These are phyloP conservation scores for Fusarium sp. DNA, from an alignment of 2,329 filamentous ascomycete species.

Conservation along the genomic window DNA sequence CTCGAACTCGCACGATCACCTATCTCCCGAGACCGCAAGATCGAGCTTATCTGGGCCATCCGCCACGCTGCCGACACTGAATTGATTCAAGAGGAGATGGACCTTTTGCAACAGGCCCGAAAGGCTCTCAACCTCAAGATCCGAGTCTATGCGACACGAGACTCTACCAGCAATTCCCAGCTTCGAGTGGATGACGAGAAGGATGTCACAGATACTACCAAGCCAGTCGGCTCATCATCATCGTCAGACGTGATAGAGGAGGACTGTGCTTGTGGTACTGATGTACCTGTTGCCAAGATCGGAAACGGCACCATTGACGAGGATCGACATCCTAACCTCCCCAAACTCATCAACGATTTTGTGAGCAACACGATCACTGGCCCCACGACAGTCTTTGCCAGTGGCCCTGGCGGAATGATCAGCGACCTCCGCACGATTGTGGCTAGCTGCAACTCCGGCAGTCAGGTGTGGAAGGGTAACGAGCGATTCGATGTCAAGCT, in stretches of 20 bases:
- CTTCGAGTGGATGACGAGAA: slow-evolving; percentile 40
- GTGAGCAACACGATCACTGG: slow-evolving; percentile 59
- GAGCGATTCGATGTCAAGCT: slow-evolving; percentile 66
- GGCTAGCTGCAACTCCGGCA: slow-evolving; percentile 62
- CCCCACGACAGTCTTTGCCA: slow-evolving; percentile 67
- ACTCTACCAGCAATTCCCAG: slow-evolving; percentile 44
- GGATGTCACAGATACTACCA: slow-evolving; percentile 13
- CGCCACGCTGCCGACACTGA: slow-evolving; percentile 63
- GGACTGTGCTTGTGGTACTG: slow-evolving; percentile 43
- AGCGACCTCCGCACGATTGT: slow-evolving; percentile 66
- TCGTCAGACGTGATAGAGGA: slow-evolving; percentile 40
- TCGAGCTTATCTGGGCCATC: slow-evolving; percentile 75
- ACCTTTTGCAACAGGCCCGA: slow-evolving; percentile 54
- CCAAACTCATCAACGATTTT: slow-evolving; percentile 60
- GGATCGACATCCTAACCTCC: slow-evolving; percentile 58
- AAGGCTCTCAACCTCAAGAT: slow-evolving; percentile 60
- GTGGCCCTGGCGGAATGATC: slow-evolving; percentile 70
- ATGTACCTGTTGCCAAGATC: slow-evolving; percentile 46
- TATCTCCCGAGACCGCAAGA: slow-evolving; percentile 57
- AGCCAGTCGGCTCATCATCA: slow-evolving; percentile 38
- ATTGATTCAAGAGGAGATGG: slow-evolving; percentile 70
- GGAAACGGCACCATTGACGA: slow-evolving; percentile 45
- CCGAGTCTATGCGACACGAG: slow-evolving; percentile 69
- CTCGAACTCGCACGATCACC: slow-evolving; percentile 51
- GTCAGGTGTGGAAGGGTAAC: slow-evolving; percentile 67